A percentile compares a stretch with the other conserved stretches of the same genome.
phyloP scores from a whole-genome alignment of 306 rosid genomes.

The Fagus crenata region DNA sequence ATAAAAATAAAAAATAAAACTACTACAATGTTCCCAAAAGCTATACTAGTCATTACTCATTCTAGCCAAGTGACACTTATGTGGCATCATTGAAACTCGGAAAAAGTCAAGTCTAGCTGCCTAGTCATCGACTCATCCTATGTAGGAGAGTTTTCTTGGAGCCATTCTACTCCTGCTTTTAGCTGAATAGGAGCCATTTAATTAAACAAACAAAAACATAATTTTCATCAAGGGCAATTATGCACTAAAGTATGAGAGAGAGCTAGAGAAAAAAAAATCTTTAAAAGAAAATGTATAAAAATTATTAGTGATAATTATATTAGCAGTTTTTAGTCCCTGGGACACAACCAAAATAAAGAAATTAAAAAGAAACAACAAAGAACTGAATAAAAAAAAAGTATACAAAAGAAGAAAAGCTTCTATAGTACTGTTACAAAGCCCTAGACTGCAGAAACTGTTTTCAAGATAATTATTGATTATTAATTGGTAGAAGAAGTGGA shows the following conservation, averaged over 20 bases:
- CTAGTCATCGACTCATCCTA: background rate
- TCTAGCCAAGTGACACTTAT: background rate
- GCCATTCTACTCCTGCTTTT: background rate
- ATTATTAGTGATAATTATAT: background rate
- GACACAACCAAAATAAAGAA: background rate
- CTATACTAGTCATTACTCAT: background rate
- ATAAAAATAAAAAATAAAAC: background rate
- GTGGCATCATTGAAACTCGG: background rate
- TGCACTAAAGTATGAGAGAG: background rate
- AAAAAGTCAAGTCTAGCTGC: background rate
- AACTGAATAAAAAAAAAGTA: background rate
- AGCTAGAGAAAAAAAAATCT: background rate
- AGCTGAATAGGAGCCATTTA: background rate
- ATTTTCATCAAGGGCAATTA: background rate
- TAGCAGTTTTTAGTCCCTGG: background rate
- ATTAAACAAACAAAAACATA: background rate
- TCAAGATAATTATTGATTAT: constrained; percentile 1
- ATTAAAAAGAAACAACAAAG: background rate
- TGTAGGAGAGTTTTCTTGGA: background rate
- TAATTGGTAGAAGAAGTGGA: background rate
- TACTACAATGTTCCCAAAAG: background rate
- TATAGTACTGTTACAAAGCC: background rate
- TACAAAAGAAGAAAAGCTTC: background rate
- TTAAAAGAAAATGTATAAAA: background rate
- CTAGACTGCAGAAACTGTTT: background rate